Evolutionary conservation across 1,139 yeast genomes (phyloP), one percentile per base, ranked within the genome.

Genomic region (Debaryomyces psychrophilus): DNA sequence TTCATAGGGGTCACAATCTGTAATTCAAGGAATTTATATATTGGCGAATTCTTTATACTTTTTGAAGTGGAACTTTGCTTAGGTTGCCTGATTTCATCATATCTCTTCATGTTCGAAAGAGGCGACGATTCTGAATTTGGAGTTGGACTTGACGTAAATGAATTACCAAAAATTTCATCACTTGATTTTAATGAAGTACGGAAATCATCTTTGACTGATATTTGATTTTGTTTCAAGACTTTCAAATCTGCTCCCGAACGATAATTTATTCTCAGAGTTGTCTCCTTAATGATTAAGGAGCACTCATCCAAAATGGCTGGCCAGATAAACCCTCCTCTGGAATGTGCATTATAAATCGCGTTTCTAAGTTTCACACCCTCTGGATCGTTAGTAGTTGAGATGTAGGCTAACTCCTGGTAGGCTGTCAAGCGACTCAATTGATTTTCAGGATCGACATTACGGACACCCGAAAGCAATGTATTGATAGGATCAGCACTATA

Each of bases 391-490:
- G 81, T 66, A 2, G 83, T 79, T 4, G 90, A 70, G 41, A 79
- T 62, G 53, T 77, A 83, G 0, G 88, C 85, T 48, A 86, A 69
- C 58, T 87, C 95, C 64, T 86, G 95, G 63, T 82, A 85, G 2
- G 93, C 90, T 1, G 89, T 82, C 47, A 83, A 61, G 52, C 82
- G 78, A 12, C 85, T 79, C 49, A 88, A 77, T 33, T 79, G 82
- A 46, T 79, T 71, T 14, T 73, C 70, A 0, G 71, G 68, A 17
- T 68, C 69, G 8, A 65, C 61, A 48, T 74, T 74, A 37, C 79
- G 74, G 52, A 92, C 73, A 0, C 98, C 98, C 3, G 86, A 75
- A 8, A 90, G 66, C 44, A 92, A 70, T 1, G 96, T 85, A 41
- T 81, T 84, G 46, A 88, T 77, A 3, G 92, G 93, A 50, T 87